A percentile compares a stretch with the other conserved stretches of the same genome.
These are phyloP conservation scores for Rhodomyrtus psidioides DNA, from an alignment of 441 rosid genomes.

Conservation along the genomic window DNA sequence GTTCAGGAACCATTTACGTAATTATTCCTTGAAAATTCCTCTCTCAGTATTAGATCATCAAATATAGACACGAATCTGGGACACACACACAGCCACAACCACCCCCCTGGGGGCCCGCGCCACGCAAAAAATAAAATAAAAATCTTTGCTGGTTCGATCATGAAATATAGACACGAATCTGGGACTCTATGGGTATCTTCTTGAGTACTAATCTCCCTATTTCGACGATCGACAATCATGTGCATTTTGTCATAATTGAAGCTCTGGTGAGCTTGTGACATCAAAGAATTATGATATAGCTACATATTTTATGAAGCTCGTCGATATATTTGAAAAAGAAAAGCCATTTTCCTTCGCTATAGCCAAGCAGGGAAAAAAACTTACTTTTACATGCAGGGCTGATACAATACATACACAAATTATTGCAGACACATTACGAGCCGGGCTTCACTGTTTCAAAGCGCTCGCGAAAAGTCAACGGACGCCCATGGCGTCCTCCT, in stretches of 20 bases:
- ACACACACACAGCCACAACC: no score
- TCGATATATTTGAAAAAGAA: no score
- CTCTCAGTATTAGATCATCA: neutral
- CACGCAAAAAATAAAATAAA: neutral
- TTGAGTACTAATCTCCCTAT: neutral
- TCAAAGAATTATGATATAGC: no score
- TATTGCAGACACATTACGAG: neutral
- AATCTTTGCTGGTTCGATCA: neutral
- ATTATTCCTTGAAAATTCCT: neutral
- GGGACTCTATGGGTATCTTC: neutral
- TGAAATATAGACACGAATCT: neutral
- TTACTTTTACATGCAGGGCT: no score
- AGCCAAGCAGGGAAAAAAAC: no score
- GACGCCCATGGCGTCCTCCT: slow-evolving; percentile 4
- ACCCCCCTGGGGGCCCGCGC: no score
- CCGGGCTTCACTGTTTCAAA: neutral
- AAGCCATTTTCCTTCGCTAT: no score
- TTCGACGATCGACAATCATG: neutral
- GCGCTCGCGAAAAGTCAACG: neutral
- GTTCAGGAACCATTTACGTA: no score
- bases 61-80: neutral
- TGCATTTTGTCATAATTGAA: neutral
- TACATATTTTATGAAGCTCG: no score
- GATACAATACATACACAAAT: no score
- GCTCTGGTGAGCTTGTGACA: no score